These are phyloP conservation scores for Calvatia gigantea DNA, from an alignment of 768 basidiomycete genomes.

Conservation along the genomic window DNA sequence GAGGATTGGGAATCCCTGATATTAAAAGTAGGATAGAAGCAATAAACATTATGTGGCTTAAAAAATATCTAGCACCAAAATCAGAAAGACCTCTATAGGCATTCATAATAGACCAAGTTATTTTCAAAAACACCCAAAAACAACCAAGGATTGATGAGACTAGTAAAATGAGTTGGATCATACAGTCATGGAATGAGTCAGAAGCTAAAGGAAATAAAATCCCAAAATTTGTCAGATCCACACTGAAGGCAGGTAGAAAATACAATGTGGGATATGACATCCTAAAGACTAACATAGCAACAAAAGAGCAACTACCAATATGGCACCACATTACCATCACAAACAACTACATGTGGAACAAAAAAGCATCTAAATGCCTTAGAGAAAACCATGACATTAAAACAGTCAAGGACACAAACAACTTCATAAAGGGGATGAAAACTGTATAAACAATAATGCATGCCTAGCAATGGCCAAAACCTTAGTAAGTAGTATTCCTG, in stretches of 20 bases:
- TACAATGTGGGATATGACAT: neutral
- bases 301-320: neutral
- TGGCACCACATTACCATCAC: neutral
- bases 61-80: constrained; percentile 16
- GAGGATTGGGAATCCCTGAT: constrained; percentile 20
- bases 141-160: neutral
- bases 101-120: constrained; percentile 3
- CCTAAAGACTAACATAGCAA: neutral
- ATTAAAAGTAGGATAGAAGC: constrained; percentile 21
- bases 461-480: neutral
- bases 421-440: neutral
- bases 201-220: neutral
- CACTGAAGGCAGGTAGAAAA: neutral
- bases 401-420: neutral
- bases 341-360: neutral
- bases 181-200: neutral
- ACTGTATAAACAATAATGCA: neutral
- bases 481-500: neutral
- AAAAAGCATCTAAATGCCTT: neutral
- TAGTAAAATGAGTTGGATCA: neutral
- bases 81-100: constrained; percentile 16
- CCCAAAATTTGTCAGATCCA: neutral
- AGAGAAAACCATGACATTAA: neutral
- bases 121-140: neutral
- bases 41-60: constrained; percentile 18